phyloP scores from a whole-genome alignment of 176 grass and related monocot genomes.

The Musa beccarii region DNA sequence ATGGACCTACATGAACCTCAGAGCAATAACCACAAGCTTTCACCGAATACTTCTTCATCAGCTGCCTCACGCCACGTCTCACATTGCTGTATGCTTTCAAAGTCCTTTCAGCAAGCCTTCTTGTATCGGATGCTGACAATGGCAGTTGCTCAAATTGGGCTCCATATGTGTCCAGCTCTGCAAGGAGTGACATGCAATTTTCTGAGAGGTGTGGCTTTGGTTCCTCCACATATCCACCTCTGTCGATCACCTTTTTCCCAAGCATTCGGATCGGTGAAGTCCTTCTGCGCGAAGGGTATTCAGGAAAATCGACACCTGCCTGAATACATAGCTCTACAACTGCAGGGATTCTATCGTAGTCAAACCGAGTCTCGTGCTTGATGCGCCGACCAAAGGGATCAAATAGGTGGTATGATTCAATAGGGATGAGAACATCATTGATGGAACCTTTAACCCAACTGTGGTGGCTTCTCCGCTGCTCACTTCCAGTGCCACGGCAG shows the following conservation, averaged over 20 bases:
- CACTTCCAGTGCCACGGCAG: conserved; percentile 62
- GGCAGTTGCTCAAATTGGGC: conserved; percentile 24
- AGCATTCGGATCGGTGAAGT: conserved; percentile 68
- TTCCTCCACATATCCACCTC: conserved; percentile 57
- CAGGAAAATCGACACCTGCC: conserved; percentile 69
- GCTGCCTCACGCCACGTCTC: conserved; percentile 31
- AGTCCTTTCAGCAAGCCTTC: conserved; percentile 50
- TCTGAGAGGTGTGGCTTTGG: conserved; percentile 49
- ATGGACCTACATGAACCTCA: conserved; percentile 81
- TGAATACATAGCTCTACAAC: conserved; percentile 92
- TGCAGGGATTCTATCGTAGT: conserved; percentile 75
- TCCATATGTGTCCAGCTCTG: conserved; percentile 70
- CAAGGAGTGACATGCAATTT: conserved; percentile 52
- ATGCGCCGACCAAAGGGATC: conserved; percentile 80
- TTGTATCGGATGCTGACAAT: conserved; percentile 30
- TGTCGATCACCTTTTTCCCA: conserved; percentile 77
- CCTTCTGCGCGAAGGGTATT: conserved; percentile 68
- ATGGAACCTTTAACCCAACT: conserved; percentile 70
- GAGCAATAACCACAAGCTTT: conserved; percentile 89
- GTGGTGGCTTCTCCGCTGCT: conserved; percentile 57
- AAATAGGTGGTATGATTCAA: conserved; percentile 86
- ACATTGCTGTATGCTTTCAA: conserved; percentile 67
- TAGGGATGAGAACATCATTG: conserved; percentile 67
- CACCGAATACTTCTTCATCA: conserved; percentile 84
- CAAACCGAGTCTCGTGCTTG: conserved; percentile 84